A percentile compares a stretch with the other conserved stretches of the same genome.
These are phyloP conservation scores for Lepidopterella palustris DNA, from an alignment of 495 filamentous ascomycete species.

Conservation along the genomic window DNA sequence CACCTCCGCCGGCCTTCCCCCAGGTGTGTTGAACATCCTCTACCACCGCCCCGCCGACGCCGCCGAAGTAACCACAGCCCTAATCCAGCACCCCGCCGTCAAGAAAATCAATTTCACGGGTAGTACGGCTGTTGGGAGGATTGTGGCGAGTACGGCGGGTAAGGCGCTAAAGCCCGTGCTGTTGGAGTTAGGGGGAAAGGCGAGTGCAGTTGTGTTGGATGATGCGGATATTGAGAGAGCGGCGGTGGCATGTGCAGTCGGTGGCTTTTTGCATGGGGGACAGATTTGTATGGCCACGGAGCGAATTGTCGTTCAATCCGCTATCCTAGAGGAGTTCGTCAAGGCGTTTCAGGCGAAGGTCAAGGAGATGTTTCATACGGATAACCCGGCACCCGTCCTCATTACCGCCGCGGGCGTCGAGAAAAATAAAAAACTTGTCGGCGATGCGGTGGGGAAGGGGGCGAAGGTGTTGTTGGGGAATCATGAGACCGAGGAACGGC, in stretches of 20 bases:
- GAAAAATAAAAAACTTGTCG: constrained; percentile 52
- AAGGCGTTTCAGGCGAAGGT: constrained; percentile 46
- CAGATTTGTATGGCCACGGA: constrained; percentile 94
- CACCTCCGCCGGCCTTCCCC: constrained; percentile 64
- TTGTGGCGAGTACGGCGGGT: constrained; percentile 52
- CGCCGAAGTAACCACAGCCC: constrained; percentile 47
- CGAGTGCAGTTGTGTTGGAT: constrained; percentile 52
- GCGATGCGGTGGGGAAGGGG: constrained; percentile 61
- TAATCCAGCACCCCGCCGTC: constrained; percentile 51
- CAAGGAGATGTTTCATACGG: constrained; percentile 26
- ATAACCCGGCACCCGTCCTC: constrained; percentile 48
- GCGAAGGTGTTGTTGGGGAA: constrained; percentile 61
- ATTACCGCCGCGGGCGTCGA: constrained; percentile 54
- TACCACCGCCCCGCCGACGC: constrained; percentile 50
- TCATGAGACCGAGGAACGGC: constrained; percentile 26
- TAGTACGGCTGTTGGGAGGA: constrained; percentile 49
- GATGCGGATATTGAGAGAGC: constrained; percentile 55
- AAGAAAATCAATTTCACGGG: constrained; percentile 62
- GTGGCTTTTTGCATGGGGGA: constrained; percentile 56
- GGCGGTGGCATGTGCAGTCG: constrained; percentile 45
- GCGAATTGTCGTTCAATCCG: constrained; percentile 73
- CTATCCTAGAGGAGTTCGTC: constrained; percentile 60
- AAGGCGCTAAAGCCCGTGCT: constrained; percentile 62
- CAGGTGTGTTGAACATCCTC: constrained; percentile 52
- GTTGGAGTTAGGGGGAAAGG: constrained; percentile 59